These are phyloP conservation scores for Mucor plumbeus DNA, from an alignment of 371 early-diverging fungal genomes.

Conservation along the genomic window DNA sequence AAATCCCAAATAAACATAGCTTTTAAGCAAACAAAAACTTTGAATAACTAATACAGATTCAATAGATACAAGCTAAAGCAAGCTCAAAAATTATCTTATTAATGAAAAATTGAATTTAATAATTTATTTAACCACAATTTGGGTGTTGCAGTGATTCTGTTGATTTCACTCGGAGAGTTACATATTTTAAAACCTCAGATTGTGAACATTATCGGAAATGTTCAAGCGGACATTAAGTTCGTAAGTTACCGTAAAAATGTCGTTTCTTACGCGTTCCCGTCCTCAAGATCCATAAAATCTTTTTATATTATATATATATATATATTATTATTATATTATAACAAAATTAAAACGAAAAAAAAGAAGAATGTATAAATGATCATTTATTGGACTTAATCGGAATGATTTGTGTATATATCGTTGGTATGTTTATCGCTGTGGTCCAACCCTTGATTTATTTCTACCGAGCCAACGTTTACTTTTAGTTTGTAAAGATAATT, in stretches of 20 bases:
- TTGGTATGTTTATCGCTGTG: slow-evolving; percentile 18
- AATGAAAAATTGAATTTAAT: not conserved
- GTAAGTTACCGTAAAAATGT: slow-evolving; percentile 40
- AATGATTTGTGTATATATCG: slow-evolving; percentile 14
- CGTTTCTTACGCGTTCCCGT: slow-evolving; percentile 57
- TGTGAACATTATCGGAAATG: slow-evolving; percentile 48
- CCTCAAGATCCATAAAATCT: slow-evolving; percentile 48
- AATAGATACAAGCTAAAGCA: too few relatives aligned
- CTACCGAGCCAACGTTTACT: slow-evolving; percentile 29
- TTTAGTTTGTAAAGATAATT: slow-evolving; percentile 7
- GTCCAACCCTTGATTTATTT: slow-evolving; percentile 33
- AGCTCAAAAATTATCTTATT: too few relatives aligned
- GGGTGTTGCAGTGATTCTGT: not conserved
- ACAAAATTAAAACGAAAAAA: not conserved
- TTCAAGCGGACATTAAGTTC: slow-evolving; percentile 54
- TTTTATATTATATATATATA: not conserved
- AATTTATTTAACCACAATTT: slow-evolving; percentile 18
- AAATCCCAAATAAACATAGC: too few relatives aligned
- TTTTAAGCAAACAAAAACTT: too few relatives aligned
- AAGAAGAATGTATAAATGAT: not conserved
- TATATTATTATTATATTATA: too few relatives aligned
- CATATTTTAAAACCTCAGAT: slow-evolving; percentile 21
- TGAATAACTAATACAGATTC: too few relatives aligned
- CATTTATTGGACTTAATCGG: slow-evolving; percentile 16
- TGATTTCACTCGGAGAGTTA: slow-evolving; percentile 16